These are phyloP conservation scores for Coelastrella sp. DNA, from an alignment of 139 green algal genomes.

Conservation along the genomic window DNA sequence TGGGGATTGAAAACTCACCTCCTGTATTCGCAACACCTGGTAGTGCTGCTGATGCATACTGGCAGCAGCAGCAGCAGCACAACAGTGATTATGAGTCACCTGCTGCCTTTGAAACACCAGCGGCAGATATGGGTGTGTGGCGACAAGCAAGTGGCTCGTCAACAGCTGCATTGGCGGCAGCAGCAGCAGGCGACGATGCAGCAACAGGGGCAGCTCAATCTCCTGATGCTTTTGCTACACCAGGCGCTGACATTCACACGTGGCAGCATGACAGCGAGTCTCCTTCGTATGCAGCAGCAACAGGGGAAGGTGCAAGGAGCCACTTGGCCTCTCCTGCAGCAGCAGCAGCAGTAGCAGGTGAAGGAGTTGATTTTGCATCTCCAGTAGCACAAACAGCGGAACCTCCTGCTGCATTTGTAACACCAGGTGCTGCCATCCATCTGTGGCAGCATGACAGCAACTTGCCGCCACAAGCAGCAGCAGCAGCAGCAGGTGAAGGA, in stretches of 20 bases:
- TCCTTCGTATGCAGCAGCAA: background rate
- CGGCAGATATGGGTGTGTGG: no score
- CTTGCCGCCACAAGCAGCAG: background rate
- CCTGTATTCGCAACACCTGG: background rate
- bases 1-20: background rate
- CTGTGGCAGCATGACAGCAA: background rate
- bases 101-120: no score
- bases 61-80: background rate
- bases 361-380: background rate
- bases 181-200: background rate
- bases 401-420: background rate
- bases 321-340: no score
- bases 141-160: no score
- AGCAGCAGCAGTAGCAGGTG: background rate
- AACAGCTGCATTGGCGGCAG: no score
- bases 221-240: background rate
- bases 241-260: background rate
- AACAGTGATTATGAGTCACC: no score
- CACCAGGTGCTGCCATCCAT: background rate
- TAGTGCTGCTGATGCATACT: background rate
- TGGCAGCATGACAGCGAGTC: no score
- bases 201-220: background rate
- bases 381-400: background rate
- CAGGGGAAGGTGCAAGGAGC: no score
- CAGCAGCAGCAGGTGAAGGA: background rate